phyloP scores from a whole-genome alignment of 1,284 basidiomycete genomes.

The Thecaphora frezii region DNA sequence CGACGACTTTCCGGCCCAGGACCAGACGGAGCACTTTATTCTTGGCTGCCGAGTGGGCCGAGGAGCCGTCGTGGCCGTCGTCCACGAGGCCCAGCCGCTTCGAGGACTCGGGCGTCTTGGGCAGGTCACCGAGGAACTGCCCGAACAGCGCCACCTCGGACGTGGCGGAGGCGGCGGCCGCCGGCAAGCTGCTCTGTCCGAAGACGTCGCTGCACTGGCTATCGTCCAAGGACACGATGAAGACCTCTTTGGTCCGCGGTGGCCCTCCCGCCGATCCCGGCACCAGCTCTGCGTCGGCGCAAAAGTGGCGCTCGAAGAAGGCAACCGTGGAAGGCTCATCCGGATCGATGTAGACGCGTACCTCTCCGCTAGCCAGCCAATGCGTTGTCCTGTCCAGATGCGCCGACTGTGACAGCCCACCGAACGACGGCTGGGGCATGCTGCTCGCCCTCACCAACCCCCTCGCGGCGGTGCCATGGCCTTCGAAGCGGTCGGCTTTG shows the following conservation, averaged over 20 bases:
- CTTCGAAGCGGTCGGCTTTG: no score
- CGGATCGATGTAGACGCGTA: constrained; percentile 42
- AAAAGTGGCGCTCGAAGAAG: constrained; percentile 48
- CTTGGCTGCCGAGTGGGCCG: no score
- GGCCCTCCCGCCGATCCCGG: constrained; percentile 12
- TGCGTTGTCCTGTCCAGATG: constrained; percentile 3
- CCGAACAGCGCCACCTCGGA: background rate
- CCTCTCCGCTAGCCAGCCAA: constrained; percentile 26
- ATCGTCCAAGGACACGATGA: constrained; percentile 13
- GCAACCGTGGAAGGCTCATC: constrained; percentile 27
- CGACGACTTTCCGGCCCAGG: constrained; percentile 18
- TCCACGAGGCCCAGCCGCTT: background rate
- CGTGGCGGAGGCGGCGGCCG: no score
- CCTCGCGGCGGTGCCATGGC: background rate
- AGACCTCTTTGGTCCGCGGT: constrained; percentile 8
- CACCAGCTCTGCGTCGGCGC: constrained; percentile 31
- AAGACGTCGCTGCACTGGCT: background rate
- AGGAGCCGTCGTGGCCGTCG: no score
- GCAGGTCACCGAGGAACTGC: no score
- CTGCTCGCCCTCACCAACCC: background rate
- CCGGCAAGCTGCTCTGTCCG: no score
- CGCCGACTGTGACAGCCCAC: background rate
- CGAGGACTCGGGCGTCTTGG: no score
- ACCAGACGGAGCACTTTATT: constrained; percentile 25
- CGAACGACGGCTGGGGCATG: background rate